Base-by-base conservation (phyloP, 352 stramenopile species). In the Peronospora destructor region DNA sequence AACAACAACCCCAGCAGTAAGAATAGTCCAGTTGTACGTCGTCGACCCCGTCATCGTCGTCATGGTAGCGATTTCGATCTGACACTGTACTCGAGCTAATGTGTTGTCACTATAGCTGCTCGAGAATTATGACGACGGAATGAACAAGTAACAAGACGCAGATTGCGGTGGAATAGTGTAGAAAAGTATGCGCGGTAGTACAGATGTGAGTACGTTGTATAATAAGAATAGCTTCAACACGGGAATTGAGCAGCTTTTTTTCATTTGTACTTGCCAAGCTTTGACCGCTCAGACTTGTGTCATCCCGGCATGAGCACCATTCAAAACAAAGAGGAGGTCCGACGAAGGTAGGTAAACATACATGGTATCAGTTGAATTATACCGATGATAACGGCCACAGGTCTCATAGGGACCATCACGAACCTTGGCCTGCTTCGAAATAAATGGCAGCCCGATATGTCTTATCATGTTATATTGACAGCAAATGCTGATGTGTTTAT, bases 171-270 rank as follows among this genome's bases (percentile, higher is more conserved):
- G 37, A 64, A 53, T 64, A 45, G 60, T 68, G 54, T 61, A 56
- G 40, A 57, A 57, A 45, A 59, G 53, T 67, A 55, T 67, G 23
- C 53, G 38, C 59, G 49, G 59, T 16, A 59, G 43, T 57, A 32
- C 45, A 39, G 26, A 49, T 57, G 41, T 61, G 57, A n/a, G n/a
- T n/a, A n/a, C n/a, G n/a, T 53, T 67, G 44, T 38, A 57, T 51
- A 38, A 43, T 59, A 61, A 36, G 34, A 55, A 29, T 19, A 53
- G 50, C 49, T 65, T 65, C 59, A 64, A 65, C 55, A 64, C 56
- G 16, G 60, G 50, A 45, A 64, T 65, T 64, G 40, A 58, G 39
- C 39, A 45, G 30, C 47, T 53, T 59, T 23, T 39, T 39, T 37
- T 3, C 23, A 4, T 26, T 26, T 26, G 23, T 26, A 26, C 23